A percentile compares a stretch with the other conserved stretches of the same genome.
Evolutionary conservation across 805 yeast genomes (phyloP).

Genomic region (Nakazawaea pomicola): DNA sequence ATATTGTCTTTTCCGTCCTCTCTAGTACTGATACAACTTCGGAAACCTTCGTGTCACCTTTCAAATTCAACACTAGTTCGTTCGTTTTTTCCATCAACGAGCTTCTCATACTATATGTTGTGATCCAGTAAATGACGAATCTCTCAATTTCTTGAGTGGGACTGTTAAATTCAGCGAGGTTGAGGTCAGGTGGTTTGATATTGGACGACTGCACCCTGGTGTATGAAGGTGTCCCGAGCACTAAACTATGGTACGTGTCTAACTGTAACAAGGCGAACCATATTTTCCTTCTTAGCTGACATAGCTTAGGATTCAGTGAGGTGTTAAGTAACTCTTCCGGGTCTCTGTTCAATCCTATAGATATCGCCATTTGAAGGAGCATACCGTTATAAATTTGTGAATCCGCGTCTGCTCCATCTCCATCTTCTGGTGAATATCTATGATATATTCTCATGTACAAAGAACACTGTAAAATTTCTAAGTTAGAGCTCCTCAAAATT

Average conservation of each 20-base stretch:
- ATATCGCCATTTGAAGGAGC: slow-evolving; percentile 52
- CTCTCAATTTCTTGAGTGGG: slow-evolving; percentile 30
- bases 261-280: slow-evolving; percentile 41
- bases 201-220: slow-evolving; percentile 34
- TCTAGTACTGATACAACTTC: slow-evolving; percentile 29
- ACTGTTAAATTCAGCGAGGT: slow-evolving; percentile 22
- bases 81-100: no score
- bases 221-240: slow-evolving; percentile 37
- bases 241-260: slow-evolving; percentile 36
- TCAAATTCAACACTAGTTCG: slow-evolving; percentile 33
- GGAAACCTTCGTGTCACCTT: slow-evolving; percentile 26
- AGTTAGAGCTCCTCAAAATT: slow-evolving; percentile 33
- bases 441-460: slow-evolving; percentile 38
- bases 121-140: slow-evolving; percentile 25
- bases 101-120: slow-evolving; percentile 22
- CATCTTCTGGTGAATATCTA: slow-evolving; percentile 42
- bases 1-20: slow-evolving; percentile 28
- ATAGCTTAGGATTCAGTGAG: slow-evolving; percentile 24
- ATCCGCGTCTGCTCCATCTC: slow-evolving; percentile 39
- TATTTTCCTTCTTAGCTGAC: slow-evolving; percentile 41
- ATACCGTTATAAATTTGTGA: slow-evolving; percentile 43
- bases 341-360: slow-evolving; percentile 55
- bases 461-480: slow-evolving; percentile 42
- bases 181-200: slow-evolving; percentile 36
- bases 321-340: slow-evolving; percentile 38